Evolutionary conservation across 106 monocot species (phyloP), one percentile per base, ranked within the genome.

Genomic region (Acorus calamus): DNA sequence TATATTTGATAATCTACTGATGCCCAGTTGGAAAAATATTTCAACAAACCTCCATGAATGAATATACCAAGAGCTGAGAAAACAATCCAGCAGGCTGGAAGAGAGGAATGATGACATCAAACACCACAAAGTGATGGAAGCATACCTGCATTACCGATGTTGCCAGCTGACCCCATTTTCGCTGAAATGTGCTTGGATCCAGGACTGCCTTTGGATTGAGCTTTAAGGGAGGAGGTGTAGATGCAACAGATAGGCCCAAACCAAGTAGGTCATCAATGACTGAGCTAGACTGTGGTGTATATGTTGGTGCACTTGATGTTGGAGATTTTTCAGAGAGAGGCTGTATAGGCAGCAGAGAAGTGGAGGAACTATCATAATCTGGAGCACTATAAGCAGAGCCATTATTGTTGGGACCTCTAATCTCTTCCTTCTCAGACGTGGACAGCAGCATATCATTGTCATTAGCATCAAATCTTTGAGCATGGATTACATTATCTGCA

Each of bases 371-470:
- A 67, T 74, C 68, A 56, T 76, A 81, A 41, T 79, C 84, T 62
- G 90, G 90, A 55, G 87, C 96, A 72, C 66, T 85, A 55, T 91
- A 91, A 7, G 76, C 77, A 43, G 90, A 80, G 57, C 82, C 85
- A 71, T 82, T 79, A 55, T 52, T 79, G 10, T 69, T 43, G 3
- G 57, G 53, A 3, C 56, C 76, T 56, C 69, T 80, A 74, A 55
- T 85, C 57, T 96, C 96, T 75, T 96, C 96, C 74, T 82, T 90
- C 65, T 94, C 94, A n/a, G 84, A 81, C 28, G 83, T 87, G 64
- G 82, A 78, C 55, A 96, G 71, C 28, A 94, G 74, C 63, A 96
- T 81, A 78, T 96, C 90, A 61, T 85, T 90, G 69, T 87, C 94
- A 72, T 62, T 89, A 46, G 84, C 83, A 67, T 84, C 83, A 69